A percentile compares a stretch with the other conserved stretches of the same genome.
Evolutionary conservation across 352 stramenopile species (phyloP).

Genomic region (Pythium pectinolyticum): DNA sequence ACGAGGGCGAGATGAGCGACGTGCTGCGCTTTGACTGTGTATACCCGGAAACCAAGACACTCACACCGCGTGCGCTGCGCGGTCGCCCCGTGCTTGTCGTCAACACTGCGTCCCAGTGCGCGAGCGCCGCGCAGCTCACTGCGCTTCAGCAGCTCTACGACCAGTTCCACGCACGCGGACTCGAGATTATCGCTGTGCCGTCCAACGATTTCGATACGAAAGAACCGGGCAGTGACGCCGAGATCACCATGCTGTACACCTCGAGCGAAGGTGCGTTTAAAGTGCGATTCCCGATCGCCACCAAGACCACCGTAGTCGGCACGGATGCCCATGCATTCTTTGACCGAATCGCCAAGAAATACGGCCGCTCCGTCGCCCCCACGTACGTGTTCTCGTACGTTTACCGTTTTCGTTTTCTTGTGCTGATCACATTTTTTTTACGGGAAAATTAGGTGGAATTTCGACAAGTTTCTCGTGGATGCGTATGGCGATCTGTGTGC

Average conservation of each 20-base stretch:
- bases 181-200: constrained; percentile 63
- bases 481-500: constrained; percentile 55
- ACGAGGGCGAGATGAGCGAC: constrained; percentile 42
- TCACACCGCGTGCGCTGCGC: constrained; percentile 38
- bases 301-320: constrained; percentile 47
- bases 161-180: constrained; percentile 37
- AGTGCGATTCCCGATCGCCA: constrained; percentile 56
- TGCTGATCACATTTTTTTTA: too few relatives aligned
- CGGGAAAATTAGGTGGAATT: constrained; percentile 55
- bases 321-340: constrained; percentile 66
- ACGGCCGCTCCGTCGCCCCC: constrained; percentile 62
- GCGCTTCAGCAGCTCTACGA: constrained; percentile 59
- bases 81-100: constrained; percentile 58
- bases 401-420: neutral
- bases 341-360: constrained; percentile 54
- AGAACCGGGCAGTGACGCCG: constrained; percentile 43
- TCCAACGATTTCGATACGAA: constrained; percentile 68
- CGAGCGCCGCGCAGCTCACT: constrained; percentile 44
- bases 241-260: constrained; percentile 48
- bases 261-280: constrained; percentile 25
- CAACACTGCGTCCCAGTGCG: constrained; percentile 74
- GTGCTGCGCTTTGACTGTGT: constrained; percentile 46
- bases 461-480: constrained; percentile 83
- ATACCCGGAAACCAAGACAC: constrained; percentile 31
- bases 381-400: constrained; percentile 31